Evolutionary conservation across 148 eudicot genomes (phyloP).

Genomic region (Cornus florida): DNA sequence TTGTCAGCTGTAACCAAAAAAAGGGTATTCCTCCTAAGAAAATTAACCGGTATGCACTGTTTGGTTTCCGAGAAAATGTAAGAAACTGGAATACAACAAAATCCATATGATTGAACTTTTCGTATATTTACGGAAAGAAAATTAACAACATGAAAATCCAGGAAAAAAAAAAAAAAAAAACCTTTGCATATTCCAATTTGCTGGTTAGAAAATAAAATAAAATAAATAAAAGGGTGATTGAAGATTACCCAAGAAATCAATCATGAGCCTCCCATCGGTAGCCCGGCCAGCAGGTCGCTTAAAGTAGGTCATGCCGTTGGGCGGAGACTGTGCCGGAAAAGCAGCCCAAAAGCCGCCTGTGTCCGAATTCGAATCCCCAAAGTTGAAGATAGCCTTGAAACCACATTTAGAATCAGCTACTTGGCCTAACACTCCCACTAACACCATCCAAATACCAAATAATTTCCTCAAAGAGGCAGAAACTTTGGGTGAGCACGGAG

Average conservation of each 20-base stretch:
- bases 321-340: slow-evolving; percentile 50
- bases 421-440: slow-evolving; percentile 12
- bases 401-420: slow-evolving; percentile 47
- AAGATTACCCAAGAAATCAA: slow-evolving; percentile 75
- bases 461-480: slow-evolving; percentile 3
- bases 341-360: slow-evolving; percentile 85
- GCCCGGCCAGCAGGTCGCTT: slow-evolving; percentile 72
- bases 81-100: too few species aligned
- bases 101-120: too few species aligned
- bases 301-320: slow-evolving; percentile 80
- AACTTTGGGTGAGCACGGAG: background rate
- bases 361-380: slow-evolving; percentile 86
- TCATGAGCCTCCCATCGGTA: slow-evolving; percentile 70
- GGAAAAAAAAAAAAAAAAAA: too few species aligned
- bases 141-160: too few species aligned
- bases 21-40: too few species aligned
- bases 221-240: too few species aligned
- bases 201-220: too few species aligned
- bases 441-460: slow-evolving; percentile 18
- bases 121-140: too few species aligned
- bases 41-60: too few species aligned
- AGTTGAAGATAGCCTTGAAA: slow-evolving; percentile 78
- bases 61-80: too few species aligned
- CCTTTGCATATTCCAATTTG: too few species aligned
- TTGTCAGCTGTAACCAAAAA: too few species aligned